These are phyloP conservation scores for Cladobotryum protrusum DNA, from an alignment of 2,329 filamentous ascomycete species.

Conservation along the genomic window DNA sequence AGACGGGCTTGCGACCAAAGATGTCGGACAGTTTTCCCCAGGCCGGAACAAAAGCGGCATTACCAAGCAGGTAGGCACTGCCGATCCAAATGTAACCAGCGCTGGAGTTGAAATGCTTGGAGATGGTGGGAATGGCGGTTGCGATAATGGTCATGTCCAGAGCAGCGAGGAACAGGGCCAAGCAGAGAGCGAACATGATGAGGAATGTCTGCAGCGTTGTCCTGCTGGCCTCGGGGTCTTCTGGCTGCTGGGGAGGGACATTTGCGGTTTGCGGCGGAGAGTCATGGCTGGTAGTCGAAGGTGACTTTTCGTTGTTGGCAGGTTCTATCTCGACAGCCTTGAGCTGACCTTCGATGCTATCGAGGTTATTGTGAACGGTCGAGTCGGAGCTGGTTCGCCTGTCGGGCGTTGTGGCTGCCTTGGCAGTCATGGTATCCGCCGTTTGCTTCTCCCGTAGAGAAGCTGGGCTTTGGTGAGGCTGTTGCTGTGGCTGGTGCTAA, in stretches of 20 bases:
- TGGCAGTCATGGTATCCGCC: conserved; percentile 1
- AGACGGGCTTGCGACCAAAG: conserved; percentile 50
- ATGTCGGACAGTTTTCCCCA: conserved; percentile 62
- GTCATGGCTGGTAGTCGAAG: not conserved
- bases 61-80: conserved; percentile 65
- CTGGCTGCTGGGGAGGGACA: conserved; percentile 7
- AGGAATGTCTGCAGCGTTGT: conserved; percentile 34
- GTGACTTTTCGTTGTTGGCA: not conserved
- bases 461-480: not conserved
- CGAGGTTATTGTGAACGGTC: conserved; percentile 21
- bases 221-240: conserved; percentile 29
- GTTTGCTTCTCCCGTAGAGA: not conserved
- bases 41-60: conserved; percentile 58
- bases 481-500: not conserved
- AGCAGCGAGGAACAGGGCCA: conserved; percentile 47
- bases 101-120: conserved; percentile 56
- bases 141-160: conserved; percentile 58
- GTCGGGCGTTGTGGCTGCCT: conserved; percentile 13
- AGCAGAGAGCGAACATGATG: conserved; percentile 36
- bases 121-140: conserved; percentile 61
- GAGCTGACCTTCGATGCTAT: conserved; percentile 13
- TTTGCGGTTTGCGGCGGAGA: not conserved
- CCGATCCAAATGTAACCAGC: conserved; percentile 75
- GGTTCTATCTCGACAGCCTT: conserved; percentile 4
- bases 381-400: conserved; percentile 23